Base-by-base conservation (phyloP, 1,139 yeast genomes). In the Debaryomycetaceae sp. region DNA sequence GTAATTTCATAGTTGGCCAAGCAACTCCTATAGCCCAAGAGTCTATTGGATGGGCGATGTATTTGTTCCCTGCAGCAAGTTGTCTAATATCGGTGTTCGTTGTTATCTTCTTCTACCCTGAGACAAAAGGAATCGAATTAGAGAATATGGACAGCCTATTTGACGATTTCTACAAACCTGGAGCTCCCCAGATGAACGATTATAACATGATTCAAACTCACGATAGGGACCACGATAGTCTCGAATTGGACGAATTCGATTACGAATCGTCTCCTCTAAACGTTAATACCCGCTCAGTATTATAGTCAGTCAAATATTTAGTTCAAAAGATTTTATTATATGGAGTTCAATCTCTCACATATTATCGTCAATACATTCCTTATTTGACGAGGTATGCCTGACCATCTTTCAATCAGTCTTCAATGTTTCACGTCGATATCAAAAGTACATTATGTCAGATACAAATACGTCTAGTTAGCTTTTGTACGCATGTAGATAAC, bases 141-240 rank as follows among this genome's bases (percentile, higher is more conserved):
- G 97, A 89, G 58, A 96, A 89, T 43, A 88, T 89, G 86, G 96
- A 88, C 58, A 67, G 79, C 7, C 70, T 88, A 18, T 89, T 89
- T 59, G 91, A 87, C 41, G 94, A 64, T 35, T 63, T 59, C 39
- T 63, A 61, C 43, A 48, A 50, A 14, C 41, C 38, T 19, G 39
- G 38, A 31, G 31, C 18, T 9, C 38, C 56, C 14, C 47, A 51
- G 26, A 54, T 52, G 57, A 55, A 53, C 34, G 51, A 51, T 28
- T 56, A 56, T 31, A 41, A 43, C 4, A 38, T 43, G n/a, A 45
- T 53, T 5, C 35, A 38, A 11, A 37, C 26, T 8, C 29, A 26
- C 14, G 28, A 30, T 22, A 30, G 40, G 8, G 44, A 42, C 18
- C 36, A 34, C 18, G 41, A 41, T 34, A 51, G 45, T 11, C 44